Evolutionary conservation across 305 asterid species (phyloP).

Genomic region (Fraxinus nigra): DNA sequence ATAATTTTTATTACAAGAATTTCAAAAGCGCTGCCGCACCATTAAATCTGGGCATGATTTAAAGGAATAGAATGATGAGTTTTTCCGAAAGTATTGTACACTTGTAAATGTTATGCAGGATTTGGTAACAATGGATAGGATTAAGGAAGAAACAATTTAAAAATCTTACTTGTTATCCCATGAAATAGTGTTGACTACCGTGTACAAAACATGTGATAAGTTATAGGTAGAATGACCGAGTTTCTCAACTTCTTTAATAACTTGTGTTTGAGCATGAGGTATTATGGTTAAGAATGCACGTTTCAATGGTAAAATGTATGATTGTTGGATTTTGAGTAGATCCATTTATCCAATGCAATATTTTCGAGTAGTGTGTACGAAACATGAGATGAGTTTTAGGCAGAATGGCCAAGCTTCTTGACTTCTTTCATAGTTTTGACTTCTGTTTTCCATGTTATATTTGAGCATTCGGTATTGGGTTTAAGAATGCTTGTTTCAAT

Average conservation of each 20-base stretch:
- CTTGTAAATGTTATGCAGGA: not conserved
- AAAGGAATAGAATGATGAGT: not conserved
- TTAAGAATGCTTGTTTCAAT: slow-evolving; percentile 2
- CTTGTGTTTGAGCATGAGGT: not conserved
- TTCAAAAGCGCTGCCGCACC: no score
- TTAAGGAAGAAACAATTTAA: not conserved
- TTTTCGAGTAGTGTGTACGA: not conserved
- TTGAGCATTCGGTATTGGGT: not conserved
- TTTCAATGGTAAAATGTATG: not conserved
- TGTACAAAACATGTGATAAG: not conserved
- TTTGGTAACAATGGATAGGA: not conserved
- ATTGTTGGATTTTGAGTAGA: not conserved
- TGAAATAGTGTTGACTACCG: not conserved
- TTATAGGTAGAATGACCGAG: not conserved
- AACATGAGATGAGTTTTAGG: not conserved
- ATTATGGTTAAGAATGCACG: slow-evolving; percentile 2
- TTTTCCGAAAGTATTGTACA: not conserved
- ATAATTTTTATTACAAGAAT: no score
- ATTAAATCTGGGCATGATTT: not conserved
- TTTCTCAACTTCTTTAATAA: not conserved
- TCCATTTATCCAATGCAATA: not conserved
- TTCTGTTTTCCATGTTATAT: not conserved
- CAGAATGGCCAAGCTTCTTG: not conserved
- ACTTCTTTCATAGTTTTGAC: not conserved
- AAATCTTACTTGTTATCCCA: not conserved